Conservation (phyloP, 1,139 yeast species). For the Scheffersomyces cryptocercus region DNA sequence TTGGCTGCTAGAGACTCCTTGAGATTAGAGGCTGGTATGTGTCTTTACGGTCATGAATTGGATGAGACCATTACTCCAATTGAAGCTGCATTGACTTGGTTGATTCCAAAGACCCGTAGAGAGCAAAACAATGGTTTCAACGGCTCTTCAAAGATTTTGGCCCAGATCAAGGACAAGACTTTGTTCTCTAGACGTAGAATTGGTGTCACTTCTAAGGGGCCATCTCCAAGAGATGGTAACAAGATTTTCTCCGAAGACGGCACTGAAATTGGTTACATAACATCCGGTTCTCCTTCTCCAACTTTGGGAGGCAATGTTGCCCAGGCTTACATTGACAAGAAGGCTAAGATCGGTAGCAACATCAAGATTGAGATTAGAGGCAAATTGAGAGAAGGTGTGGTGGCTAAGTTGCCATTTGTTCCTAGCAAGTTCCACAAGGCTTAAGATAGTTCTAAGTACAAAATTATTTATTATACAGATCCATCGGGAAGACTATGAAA, state of each 20-base stretch:
- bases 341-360: slow-evolving; percentile 75
- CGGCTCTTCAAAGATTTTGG: slow-evolving; percentile 70
- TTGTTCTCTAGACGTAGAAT: slow-evolving; percentile 66
- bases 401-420: slow-evolving; percentile 84
- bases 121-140: slow-evolving; percentile 58
- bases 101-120: slow-evolving; percentile 81
- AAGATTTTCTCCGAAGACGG: slow-evolving; percentile 54
- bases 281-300: slow-evolving; percentile 93
- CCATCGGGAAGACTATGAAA: no score
- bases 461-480: no score
- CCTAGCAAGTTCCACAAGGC: slow-evolving; percentile 63
- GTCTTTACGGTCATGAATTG: slow-evolving; percentile 92
- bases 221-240: slow-evolving; percentile 89
- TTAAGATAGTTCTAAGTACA: not conserved
- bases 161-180: slow-evolving; percentile 67
- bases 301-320: slow-evolving; percentile 85
- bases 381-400: slow-evolving; percentile 70
- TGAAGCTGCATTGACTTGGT: slow-evolving; percentile 88
- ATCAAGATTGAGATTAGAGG: slow-evolving; percentile 80
- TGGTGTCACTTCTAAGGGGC: slow-evolving; percentile 74
- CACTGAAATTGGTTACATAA: slow-evolving; percentile 67
- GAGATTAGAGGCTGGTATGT: slow-evolving; percentile 97
- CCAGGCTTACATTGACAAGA: slow-evolving; percentile 82
- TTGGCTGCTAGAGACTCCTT: slow-evolving; percentile 96
- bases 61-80: slow-evolving; percentile 81